These are phyloP conservation scores for Hibiscus syriacus DNA, from an alignment of 345 rosid genomes.

Conservation along the genomic window DNA sequence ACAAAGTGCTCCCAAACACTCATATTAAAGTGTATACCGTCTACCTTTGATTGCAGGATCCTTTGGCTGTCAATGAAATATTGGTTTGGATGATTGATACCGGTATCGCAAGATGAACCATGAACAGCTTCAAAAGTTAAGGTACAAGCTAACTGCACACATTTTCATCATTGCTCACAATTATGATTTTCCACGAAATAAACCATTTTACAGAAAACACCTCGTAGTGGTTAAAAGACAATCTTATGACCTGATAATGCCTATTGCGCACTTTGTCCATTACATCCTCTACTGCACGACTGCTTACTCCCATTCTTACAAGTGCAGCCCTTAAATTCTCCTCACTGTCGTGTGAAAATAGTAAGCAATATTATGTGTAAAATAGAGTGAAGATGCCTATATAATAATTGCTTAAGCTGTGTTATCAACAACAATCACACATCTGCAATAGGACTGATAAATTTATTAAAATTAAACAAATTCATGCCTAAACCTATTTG, in stretches of 20 bases:
- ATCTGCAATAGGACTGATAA: background rate
- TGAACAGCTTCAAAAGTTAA: slow-evolving; percentile 80
- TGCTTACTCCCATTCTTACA: slow-evolving; percentile 63
- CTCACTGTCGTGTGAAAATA: slow-evolving; percentile 35
- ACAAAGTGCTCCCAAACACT: background rate
- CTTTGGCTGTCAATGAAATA: slow-evolving; percentile 77
- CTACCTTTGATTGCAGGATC: slow-evolving; percentile 57
- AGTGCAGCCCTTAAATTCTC: slow-evolving; percentile 89
- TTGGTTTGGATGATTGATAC: slow-evolving; percentile 91
- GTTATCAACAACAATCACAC: background rate
- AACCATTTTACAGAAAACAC: background rate
- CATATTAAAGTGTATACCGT: no score
- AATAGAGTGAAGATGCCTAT: background rate
- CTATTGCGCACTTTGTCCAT: slow-evolving; percentile 72
- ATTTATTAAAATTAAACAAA: background rate
- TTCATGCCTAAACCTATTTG: background rate
- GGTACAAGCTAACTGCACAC: slow-evolving; percentile 81
- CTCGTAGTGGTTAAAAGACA: background rate
- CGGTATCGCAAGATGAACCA: slow-evolving; percentile 58
- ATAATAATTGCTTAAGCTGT: background rate
- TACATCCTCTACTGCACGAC: slow-evolving; percentile 58
- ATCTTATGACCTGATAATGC: slow-evolving; percentile 59
- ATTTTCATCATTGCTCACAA: slow-evolving; percentile 10
- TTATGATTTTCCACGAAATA: background rate
- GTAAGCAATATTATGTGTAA: background rate